Evolutionary conservation across 2,329 filamentous ascomycete genomes (phyloP), one percentile per base, ranked within the genome.

Genomic region (Cadophora sp.): DNA sequence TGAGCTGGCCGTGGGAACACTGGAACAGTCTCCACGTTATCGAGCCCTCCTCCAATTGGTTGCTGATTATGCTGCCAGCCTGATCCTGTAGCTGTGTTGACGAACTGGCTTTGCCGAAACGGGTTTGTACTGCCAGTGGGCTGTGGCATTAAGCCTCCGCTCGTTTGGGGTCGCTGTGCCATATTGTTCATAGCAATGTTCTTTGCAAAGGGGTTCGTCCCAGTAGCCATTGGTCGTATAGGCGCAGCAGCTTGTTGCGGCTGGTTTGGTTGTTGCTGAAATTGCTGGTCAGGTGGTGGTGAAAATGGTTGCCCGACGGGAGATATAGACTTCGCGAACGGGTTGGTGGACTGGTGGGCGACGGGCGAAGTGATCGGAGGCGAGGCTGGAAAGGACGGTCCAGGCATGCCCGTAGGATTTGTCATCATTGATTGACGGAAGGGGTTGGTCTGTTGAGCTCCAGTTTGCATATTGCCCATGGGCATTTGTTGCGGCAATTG

Each of bases 81-180:
- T 79, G 92, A 86, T 0, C 95, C 94, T 0, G 94, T 97, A 71
- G 89, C 85, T 76, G 97, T 94, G 77, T 97, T 96, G 63, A 97
- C 90, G 79, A 97, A 97, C 4, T 91, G 89, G 56, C 92, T 93
- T 77, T 98, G 94, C 19, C 96, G 88, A 85, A 98, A 98, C 0
- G 96, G 96, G 76, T 99, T 99, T 1, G 94, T 97, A 76, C 88
- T 93, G 9, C 94, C 94, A 0, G 94, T 97, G 1, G 91, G 87
- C 76, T 95, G 93, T 1, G 93, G 88, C 64, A 86, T 86, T 5
- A 96, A 81, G 60, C 85, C 78, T 12, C 79, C 80, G 40, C 80
- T 80, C 6, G 76, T 76, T 63, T 75, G 73, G 34, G 76, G 74
- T 24, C 73, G 68, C 62, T 69, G 68, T 9, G 67, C 59, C 34